These are phyloP conservation scores for Zalaria sp. DNA, from an alignment of 2,329 filamentous ascomycete genomes.

Conservation along the genomic window DNA sequence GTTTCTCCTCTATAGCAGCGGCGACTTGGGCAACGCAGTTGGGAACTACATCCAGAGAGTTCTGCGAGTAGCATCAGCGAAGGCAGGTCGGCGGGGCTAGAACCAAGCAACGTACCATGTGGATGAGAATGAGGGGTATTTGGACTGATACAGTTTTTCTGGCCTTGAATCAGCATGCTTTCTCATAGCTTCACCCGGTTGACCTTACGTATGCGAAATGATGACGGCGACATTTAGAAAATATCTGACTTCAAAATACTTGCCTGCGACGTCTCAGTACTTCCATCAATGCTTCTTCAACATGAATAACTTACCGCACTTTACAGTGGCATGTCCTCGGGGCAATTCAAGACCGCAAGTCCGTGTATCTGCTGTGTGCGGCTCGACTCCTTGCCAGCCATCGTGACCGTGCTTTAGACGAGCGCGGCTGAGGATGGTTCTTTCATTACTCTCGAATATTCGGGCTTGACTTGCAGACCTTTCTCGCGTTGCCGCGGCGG, in stretches of 20 bases:
- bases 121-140: conserved; percentile 40
- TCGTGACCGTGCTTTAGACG: conserved; percentile 26
- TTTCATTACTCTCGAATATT: conserved; percentile 38
- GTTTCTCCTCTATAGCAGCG: conserved; percentile 39
- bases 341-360: conserved; percentile 37
- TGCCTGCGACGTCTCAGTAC: conserved; percentile 20
- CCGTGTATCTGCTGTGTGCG: conserved; percentile 30
- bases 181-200: too few relatives aligned
- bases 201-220: conserved; percentile 26
- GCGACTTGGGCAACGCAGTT: conserved; percentile 42
- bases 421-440: conserved; percentile 29
- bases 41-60: conserved; percentile 41
- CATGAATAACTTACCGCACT: conserved; percentile 25
- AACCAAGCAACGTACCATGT: conserved; percentile 25
- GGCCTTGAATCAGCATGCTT: conserved; percentile 8
- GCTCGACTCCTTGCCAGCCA: conserved; percentile 33
- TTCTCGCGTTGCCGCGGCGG: conserved; percentile 33
- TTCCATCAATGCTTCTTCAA: conserved; percentile 4
- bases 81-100: not conserved
- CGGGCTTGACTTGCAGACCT: conserved; percentile 36
- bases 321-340: conserved; percentile 36
- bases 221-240: conserved; percentile 38
- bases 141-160: conserved; percentile 39
- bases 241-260: conserved; percentile 43
- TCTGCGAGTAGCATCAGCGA: conserved; percentile 18